A percentile compares a stretch with the other conserved stretches of the same genome.
Conservation (phyloP, 1,139 yeast species). For the Yamadazyma atlantica region DNA sequence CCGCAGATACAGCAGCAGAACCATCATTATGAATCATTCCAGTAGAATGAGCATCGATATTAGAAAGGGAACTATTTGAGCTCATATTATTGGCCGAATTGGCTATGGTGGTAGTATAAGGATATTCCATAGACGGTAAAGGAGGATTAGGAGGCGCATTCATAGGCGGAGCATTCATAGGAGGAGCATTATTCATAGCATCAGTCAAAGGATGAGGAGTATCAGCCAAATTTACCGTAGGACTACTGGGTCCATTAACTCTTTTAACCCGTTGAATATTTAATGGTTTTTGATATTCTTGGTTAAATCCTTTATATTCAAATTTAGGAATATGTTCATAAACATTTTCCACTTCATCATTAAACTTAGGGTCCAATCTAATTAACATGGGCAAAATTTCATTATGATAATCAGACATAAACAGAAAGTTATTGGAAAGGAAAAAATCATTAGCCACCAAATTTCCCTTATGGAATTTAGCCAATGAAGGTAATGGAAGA, state of each 20-base stretch:
- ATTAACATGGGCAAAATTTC: constrained; percentile 36
- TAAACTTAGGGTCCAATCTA: constrained; percentile 28
- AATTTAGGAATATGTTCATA: constrained; percentile 35
- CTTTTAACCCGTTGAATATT: constrained; percentile 9
- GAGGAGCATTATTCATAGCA: neutral
- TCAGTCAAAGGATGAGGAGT: neutral
- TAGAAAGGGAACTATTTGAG: neutral
- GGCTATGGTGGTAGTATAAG: neutral
- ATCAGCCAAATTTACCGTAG: neutral
- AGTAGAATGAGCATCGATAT: constrained; percentile 2
- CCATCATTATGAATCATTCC: constrained; percentile 2
- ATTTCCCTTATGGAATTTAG: constrained; percentile 33
- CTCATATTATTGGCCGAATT: neutral
- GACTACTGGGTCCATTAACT: neutral
- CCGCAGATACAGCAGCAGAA: neutral
- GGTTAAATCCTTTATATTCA: constrained; percentile 32
- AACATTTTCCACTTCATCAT: constrained; percentile 31
- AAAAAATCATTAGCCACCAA: constrained; percentile 40
- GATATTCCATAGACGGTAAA: constrained; percentile 1
- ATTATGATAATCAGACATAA: constrained; percentile 42
- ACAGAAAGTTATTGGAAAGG: constrained; percentile 34
- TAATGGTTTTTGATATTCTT: constrained; percentile 30
- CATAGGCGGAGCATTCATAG: neutral
- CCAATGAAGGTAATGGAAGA: constrained; percentile 32
- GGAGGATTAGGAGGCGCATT: neutral